phyloP scores from a whole-genome alignment of 768 basidiomycete genomes.

The Pisolithus microcarpus region DNA sequence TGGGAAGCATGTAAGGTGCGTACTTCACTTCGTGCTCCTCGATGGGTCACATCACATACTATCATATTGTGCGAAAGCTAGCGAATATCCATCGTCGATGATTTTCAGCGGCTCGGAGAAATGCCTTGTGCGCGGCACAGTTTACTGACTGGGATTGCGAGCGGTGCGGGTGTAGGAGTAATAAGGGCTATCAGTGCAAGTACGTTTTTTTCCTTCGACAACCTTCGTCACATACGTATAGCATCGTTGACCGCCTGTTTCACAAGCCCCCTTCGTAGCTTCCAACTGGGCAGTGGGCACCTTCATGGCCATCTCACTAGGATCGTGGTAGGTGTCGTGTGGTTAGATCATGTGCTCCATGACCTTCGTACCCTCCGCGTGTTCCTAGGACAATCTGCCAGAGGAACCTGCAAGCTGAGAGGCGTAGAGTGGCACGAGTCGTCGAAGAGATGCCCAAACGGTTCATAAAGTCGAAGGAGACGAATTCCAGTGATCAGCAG shows the following conservation, averaged over 20 bases:
- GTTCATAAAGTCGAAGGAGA: slow-evolving; percentile 37
- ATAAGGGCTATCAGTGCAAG: slow-evolving; percentile 61
- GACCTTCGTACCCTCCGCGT: slow-evolving; percentile 4
- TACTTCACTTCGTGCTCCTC: not conserved
- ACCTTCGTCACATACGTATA: not conserved
- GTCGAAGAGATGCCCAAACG: slow-evolving; percentile 57
- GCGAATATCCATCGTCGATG: slow-evolving; percentile 43
- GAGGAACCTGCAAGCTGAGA: slow-evolving; percentile 46
- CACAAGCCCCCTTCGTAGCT: slow-evolving; percentile 49
- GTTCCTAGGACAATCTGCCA: slow-evolving; percentile 57
- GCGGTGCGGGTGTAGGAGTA: slow-evolving; percentile 69
- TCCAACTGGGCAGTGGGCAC: slow-evolving; percentile 77
- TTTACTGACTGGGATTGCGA: slow-evolving; percentile 71
- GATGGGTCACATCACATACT: slow-evolving; percentile 6
- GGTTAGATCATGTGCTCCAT: slow-evolving; percentile 1
- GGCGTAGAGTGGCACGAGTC: slow-evolving; percentile 45
- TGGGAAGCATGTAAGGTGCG: slow-evolving; percentile 27
- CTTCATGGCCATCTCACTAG: slow-evolving; percentile 58
- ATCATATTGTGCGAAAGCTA: slow-evolving; percentile 27
- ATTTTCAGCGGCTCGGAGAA: slow-evolving; percentile 55
- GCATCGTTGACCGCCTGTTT: slow-evolving; percentile 4
- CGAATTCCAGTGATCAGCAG: slow-evolving; percentile 7
- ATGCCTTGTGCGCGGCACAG: slow-evolving; percentile 75
- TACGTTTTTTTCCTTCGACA: slow-evolving; percentile 28
- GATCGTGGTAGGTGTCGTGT: slow-evolving; percentile 54